Evolutionary conservation across 192 early-diverging fungal genomes (phyloP).

Genomic region (Polychytrium aggregatum): DNA sequence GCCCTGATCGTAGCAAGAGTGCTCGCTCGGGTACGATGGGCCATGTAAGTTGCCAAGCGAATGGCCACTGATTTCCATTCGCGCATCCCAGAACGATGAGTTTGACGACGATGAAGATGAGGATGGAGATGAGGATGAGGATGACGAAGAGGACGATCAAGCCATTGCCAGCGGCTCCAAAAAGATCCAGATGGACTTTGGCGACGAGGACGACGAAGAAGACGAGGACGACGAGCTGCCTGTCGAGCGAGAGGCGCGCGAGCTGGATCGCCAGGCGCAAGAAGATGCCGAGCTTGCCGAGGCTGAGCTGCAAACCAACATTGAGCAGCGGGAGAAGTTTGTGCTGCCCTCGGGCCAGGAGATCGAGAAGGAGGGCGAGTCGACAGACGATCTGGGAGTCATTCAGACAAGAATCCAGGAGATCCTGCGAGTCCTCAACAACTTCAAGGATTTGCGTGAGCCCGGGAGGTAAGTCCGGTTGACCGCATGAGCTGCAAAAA

Average conservation of each 20-base stretch:
- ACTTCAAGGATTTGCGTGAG: slow-evolving; percentile 79
- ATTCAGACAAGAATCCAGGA: slow-evolving; percentile 86
- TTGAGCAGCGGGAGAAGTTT: slow-evolving; percentile 54
- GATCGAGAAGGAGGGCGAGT: slow-evolving; percentile 53
- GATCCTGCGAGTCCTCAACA: slow-evolving; percentile 74
- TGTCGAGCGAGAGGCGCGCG: slow-evolving; percentile 63
- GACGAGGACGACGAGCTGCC: slow-evolving; percentile 44
- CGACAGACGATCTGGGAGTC: slow-evolving; percentile 53
- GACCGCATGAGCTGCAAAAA: no score
- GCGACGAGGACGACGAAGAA: slow-evolving; percentile 36
- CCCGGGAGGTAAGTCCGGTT: slow-evolving; percentile 30
- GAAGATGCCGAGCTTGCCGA: slow-evolving; percentile 65
- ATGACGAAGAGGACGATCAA: slow-evolving; percentile 9
- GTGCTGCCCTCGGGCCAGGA: slow-evolving; percentile 50
- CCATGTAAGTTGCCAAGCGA: neutral
- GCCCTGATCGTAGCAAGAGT: neutral
- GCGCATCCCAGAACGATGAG: slow-evolving; percentile 16
- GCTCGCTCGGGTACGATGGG: no score
- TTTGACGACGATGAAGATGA: slow-evolving; percentile 16
- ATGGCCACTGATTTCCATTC: neutral
- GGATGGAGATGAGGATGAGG: slow-evolving; percentile 8
- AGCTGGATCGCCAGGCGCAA: slow-evolving; percentile 43
- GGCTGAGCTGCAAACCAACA: slow-evolving; percentile 64
- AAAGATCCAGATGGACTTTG: slow-evolving; percentile 26
- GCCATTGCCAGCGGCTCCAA: slow-evolving; percentile 2